These are phyloP conservation scores for Fusarium domesticum DNA, from an alignment of 2,329 filamentous ascomycete species.

Conservation along the genomic window DNA sequence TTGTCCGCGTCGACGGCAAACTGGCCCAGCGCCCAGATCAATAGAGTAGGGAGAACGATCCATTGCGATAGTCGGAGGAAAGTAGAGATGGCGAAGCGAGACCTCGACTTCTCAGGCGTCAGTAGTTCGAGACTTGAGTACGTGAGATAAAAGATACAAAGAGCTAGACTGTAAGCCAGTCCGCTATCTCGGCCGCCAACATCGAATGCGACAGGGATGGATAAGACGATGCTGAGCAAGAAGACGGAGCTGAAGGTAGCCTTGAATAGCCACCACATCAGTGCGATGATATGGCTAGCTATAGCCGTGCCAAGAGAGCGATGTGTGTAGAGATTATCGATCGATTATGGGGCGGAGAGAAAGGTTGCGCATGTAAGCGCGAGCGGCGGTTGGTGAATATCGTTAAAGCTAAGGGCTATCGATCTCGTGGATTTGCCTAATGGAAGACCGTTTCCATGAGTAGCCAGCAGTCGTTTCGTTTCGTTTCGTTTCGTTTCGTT, in stretches of 20 bases:
- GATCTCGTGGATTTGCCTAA: conserved; percentile 16
- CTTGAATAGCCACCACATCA: conserved; percentile 81
- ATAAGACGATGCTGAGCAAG: conserved; percentile 88
- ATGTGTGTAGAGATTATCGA: conserved; percentile 11
- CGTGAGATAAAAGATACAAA: conserved; percentile 87
- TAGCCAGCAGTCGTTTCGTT: conserved; percentile 11
- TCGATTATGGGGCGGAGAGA: conserved; percentile 6
- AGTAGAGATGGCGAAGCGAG: conserved; percentile 69
- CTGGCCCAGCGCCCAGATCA: conserved; percentile 94
- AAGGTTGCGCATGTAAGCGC: conserved; percentile 19
- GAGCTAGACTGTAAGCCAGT: conserved; percentile 84
- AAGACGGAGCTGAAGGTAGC: conserved; percentile 79
- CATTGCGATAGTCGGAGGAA: conserved; percentile 76
- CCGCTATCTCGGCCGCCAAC: conserved; percentile 93
- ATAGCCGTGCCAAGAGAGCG: conserved; percentile 27
- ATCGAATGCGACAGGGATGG: conserved; percentile 95
- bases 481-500: background rate
- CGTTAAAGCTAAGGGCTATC: conserved; percentile 11
- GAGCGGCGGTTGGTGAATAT: conserved; percentile 7
- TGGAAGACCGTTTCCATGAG: conserved; percentile 21
- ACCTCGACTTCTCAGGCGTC: conserved; percentile 73
- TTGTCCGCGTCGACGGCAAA: conserved; percentile 86
- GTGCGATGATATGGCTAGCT: conserved; percentile 33
- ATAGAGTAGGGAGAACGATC: conserved; percentile 76
- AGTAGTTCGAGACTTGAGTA: conserved; percentile 77